These are phyloP conservation scores for Fomes fomentarius DNA, from an alignment of 1,284 basidiomycete species.

Conservation along the genomic window DNA sequence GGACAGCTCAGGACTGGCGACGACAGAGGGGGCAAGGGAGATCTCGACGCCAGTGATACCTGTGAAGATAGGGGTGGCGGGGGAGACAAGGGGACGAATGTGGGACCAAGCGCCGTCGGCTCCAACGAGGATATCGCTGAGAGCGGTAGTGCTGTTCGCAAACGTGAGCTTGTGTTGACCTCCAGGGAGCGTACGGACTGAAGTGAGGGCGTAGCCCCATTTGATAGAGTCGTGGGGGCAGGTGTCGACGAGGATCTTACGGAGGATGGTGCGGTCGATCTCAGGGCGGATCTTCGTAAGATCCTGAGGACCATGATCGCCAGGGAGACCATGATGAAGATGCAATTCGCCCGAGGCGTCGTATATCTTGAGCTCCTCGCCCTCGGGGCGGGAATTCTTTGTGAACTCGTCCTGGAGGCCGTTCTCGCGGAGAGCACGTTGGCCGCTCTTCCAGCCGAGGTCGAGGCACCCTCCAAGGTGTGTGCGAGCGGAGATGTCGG, in stretches of 20 bases:
- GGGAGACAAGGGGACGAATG: not conserved
- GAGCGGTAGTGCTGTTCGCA: not conserved
- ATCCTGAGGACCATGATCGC: not conserved
- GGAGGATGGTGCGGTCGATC: slow-evolving; percentile 2
- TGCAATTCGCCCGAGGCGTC: not conserved
- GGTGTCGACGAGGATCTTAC: slow-evolving; percentile 1
- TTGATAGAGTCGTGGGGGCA: not conserved
- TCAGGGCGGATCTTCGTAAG: not conserved
- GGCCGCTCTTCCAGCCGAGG: not conserved
- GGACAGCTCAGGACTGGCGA: not conserved
- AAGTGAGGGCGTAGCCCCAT: not conserved
- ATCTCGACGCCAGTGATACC: not conserved
- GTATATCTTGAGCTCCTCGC: not conserved
- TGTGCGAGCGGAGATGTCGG: not conserved
- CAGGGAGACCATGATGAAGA: not conserved
- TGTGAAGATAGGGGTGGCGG: not conserved
- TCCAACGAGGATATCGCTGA: not conserved
- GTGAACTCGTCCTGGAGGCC: not conserved
- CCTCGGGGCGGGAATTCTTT: not conserved
- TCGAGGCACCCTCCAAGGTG: not conserved
- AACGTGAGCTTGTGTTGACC: slow-evolving; percentile 2
- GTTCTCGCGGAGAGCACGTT: slow-evolving; percentile 1
- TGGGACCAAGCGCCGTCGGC: not conserved
- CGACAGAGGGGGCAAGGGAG: not conserved
- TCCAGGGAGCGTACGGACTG: not conserved